A percentile compares a stretch with the other conserved stretches of the same genome.
Evolutionary conservation across 352 stramenopile species (phyloP).

Genomic region (Phytopythium vexans): DNA sequence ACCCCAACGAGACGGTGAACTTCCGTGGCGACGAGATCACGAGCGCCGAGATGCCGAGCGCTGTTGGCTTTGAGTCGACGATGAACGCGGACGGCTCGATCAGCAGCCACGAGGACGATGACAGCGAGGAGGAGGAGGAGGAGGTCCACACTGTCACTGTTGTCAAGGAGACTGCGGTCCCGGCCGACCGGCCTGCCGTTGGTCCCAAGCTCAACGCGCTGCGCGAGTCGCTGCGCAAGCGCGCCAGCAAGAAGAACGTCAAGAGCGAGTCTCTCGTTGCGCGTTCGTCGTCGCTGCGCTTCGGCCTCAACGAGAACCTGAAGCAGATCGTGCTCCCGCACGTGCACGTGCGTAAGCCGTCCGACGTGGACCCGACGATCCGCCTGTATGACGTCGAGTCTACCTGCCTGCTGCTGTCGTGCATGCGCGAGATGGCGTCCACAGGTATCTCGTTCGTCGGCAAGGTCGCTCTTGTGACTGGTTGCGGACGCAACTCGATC

Average conservation of each 20-base stretch:
- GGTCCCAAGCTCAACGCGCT: conserved; percentile 58
- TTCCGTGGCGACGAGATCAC: conserved; percentile 17
- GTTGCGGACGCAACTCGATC: conserved; percentile 84
- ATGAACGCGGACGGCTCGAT: conserved; percentile 45
- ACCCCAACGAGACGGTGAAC: conserved; percentile 19
- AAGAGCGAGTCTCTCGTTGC: conserved; percentile 32
- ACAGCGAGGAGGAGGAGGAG: conserved; percentile 38
- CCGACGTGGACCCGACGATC: conserved; percentile 71
- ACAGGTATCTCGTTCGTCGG: conserved; percentile 80
- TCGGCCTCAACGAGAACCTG: conserved; percentile 55
- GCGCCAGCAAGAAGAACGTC: conserved; percentile 18
- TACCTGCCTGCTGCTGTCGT: conserved; percentile 72
- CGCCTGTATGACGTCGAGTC: conserved; percentile 80
- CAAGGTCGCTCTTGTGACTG: conserved; percentile 85
- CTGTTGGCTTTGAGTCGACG: conserved; percentile 56
- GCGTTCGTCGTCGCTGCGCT: conserved; percentile 44
- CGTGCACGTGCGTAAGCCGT: conserved; percentile 75
- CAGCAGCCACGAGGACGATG: conserved; percentile 38
- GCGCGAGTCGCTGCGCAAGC: conserved; percentile 51
- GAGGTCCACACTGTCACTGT: conserved; percentile 6
- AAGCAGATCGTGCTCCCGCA: conserved; percentile 69
- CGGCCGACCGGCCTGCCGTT: conserved; percentile 8
- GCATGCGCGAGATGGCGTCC: conserved; percentile 84
- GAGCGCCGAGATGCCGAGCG: conserved; percentile 28
- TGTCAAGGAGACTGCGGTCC: conserved; percentile 1